phyloP scores from a whole-genome alignment of 2,329 filamentous ascomycete species.

The Aspergillus glaucus region DNA sequence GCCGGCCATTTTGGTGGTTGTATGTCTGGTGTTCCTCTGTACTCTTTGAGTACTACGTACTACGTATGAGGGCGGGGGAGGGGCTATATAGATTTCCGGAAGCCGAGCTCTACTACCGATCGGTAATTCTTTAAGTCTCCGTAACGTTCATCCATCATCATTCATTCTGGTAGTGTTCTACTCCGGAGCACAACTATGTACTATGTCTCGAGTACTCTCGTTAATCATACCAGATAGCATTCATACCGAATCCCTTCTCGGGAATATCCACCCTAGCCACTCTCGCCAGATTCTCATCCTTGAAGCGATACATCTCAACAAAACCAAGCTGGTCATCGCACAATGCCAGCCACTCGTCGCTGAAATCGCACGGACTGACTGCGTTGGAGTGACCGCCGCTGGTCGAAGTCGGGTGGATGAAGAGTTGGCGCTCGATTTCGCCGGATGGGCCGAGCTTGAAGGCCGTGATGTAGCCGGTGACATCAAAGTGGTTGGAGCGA shows the following conservation, averaged over 20 bases:
- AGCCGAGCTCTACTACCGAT: slow-evolving; percentile 21
- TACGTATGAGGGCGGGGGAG: background rate
- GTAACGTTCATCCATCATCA: background rate
- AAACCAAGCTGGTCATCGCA: slow-evolving; percentile 85
- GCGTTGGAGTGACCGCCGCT: slow-evolving; percentile 86
- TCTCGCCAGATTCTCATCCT: slow-evolving; percentile 69
- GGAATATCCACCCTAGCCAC: slow-evolving; percentile 71
- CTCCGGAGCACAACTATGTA: slow-evolving; percentile 1
- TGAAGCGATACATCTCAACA: slow-evolving; percentile 82
- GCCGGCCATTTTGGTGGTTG: slow-evolving; percentile 43
- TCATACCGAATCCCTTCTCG: slow-evolving; percentile 92
- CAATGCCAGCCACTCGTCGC: slow-evolving; percentile 81
- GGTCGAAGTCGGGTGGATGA: slow-evolving; percentile 75
- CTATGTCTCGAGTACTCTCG: slow-evolving; percentile 39
- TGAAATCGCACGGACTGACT: slow-evolving; percentile 76
- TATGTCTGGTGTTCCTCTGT: background rate
- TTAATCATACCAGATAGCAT: slow-evolving; percentile 89
- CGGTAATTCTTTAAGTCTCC: background rate
- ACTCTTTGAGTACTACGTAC: background rate
- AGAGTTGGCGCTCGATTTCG: slow-evolving; percentile 70
- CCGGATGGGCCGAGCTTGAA: slow-evolving; percentile 66
- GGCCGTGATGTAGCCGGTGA: slow-evolving; percentile 77
- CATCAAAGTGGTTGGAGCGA: slow-evolving; percentile 66
- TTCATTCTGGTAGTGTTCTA: slow-evolving; percentile 1
- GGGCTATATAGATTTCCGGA: background rate